These are phyloP conservation scores for Actinidia arguta DNA, from an alignment of 179 eudicot species.

Conservation along the genomic window DNA sequence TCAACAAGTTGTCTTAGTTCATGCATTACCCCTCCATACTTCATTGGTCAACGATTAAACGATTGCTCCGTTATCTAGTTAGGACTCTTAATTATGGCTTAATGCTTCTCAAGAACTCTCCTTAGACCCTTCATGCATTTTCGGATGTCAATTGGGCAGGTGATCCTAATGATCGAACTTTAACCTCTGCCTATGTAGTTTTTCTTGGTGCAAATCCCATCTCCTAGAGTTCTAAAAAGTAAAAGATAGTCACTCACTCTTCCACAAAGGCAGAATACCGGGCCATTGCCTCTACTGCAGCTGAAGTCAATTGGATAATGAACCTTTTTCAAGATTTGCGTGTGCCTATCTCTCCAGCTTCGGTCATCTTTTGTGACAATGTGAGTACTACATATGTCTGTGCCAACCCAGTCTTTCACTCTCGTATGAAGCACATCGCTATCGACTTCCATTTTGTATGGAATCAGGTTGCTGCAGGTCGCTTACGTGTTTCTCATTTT, in stretches of 20 bases:
- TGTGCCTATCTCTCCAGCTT: background rate
- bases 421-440: background rate
- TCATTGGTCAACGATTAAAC: background rate
- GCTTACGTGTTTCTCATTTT: background rate
- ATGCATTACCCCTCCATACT: background rate
- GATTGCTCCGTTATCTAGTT: background rate
- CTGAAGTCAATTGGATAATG: background rate
- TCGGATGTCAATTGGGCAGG: background rate
- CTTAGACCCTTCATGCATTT: background rate
- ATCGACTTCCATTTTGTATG: constrained; percentile 8
- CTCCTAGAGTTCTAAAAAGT: background rate
- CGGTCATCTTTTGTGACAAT: background rate
- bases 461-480: background rate
- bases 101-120: background rate
- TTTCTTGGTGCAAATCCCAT: background rate
- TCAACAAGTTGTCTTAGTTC: background rate
- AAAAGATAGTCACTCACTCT: background rate
- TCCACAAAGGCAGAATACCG: background rate
- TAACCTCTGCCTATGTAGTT: background rate
- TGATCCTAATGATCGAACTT: background rate
- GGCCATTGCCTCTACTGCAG: background rate
- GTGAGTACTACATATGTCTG: constrained; percentile 2
- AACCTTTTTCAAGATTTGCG: background rate
- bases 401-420: constrained; percentile 8
- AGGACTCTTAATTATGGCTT: background rate